phyloP scores from a whole-genome alignment of 805 yeast species.

The Kluyveromyces lactis region DNA sequence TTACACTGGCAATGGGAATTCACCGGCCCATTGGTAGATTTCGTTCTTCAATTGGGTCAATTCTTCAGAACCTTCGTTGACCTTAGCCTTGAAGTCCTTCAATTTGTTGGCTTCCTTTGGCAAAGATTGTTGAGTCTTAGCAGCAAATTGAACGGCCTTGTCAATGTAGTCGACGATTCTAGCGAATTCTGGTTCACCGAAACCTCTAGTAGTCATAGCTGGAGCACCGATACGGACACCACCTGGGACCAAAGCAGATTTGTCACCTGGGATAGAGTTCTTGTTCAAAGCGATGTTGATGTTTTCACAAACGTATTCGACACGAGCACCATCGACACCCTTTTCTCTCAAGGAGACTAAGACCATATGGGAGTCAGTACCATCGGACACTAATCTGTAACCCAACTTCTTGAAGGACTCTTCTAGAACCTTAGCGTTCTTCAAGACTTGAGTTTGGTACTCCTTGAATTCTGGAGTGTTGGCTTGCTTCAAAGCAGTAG shows the following conservation, averaged over 20 bases:
- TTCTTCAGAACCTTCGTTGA: conserved; percentile 63
- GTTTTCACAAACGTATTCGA: conserved; percentile 90
- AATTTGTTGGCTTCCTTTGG: conserved; percentile 92
- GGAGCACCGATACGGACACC: conserved; percentile 98
- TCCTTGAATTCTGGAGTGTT: conserved; percentile 80
- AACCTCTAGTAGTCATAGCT: conserved; percentile 97
- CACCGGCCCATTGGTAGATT: conserved; percentile 86
- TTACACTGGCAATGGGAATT: conserved; percentile 61
- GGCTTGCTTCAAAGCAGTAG: conserved; percentile 95
- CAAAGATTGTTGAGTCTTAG: conserved; percentile 62
- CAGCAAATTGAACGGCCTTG: conserved; percentile 68
- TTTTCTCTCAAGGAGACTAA: conserved; percentile 81
- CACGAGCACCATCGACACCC: conserved; percentile 94
- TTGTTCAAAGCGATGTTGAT: conserved; percentile 94
- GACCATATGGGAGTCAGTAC: conserved; percentile 97
- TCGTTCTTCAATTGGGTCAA: conserved; percentile 63
- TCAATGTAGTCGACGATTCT: conserved; percentile 76
- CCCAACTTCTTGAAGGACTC: conserved; percentile 60
- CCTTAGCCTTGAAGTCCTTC: conserved; percentile 87
- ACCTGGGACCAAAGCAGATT: conserved; percentile 92
- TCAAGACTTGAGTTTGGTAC: conserved; percentile 81
- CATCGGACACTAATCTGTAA: conserved; percentile 81
- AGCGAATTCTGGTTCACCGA: conserved; percentile 77
- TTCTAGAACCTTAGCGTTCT: conserved; percentile 83
- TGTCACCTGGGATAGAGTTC: conserved; percentile 97